phyloP scores from a whole-genome alignment of 202 grass and related monocot genomes.

The Carex arenaria region DNA sequence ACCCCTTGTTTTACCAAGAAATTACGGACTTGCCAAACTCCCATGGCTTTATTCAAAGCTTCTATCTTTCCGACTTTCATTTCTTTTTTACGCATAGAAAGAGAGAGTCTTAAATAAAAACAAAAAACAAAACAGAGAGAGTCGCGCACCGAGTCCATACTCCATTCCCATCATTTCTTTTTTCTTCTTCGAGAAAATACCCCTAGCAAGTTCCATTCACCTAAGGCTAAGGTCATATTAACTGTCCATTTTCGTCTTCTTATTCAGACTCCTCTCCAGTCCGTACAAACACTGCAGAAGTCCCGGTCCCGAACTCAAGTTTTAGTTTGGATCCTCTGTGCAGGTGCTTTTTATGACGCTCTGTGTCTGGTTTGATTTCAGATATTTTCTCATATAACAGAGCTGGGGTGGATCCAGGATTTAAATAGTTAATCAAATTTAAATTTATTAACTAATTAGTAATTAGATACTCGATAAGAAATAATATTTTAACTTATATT shows the following conservation, averaged over 20 bases:
- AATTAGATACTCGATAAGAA: too few relatives aligned
- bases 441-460: too few relatives aligned
- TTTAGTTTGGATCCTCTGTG: neutral
- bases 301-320: neutral
- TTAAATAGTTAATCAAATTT: too few relatives aligned
- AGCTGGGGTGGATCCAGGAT: neutral
- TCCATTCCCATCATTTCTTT: neutral
- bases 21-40: neutral
- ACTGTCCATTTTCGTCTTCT: conserved; percentile 1
- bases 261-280: conserved; percentile 2
- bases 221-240: neutral
- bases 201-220: neutral
- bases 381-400: too few relatives aligned
- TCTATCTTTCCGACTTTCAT: neutral
- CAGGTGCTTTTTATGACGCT: neutral
- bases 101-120: neutral
- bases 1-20: conserved; percentile 5
- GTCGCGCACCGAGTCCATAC: neutral
- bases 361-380: neutral
- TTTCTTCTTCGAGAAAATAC: neutral
- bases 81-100: neutral
- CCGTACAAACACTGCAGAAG: neutral
- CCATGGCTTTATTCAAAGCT: conserved; percentile 1
- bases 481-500: too few relatives aligned
- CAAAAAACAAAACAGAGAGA: neutral